Conservation (phyloP, 306 rosid genomes). For the Vigna nakashimae region DNA sequence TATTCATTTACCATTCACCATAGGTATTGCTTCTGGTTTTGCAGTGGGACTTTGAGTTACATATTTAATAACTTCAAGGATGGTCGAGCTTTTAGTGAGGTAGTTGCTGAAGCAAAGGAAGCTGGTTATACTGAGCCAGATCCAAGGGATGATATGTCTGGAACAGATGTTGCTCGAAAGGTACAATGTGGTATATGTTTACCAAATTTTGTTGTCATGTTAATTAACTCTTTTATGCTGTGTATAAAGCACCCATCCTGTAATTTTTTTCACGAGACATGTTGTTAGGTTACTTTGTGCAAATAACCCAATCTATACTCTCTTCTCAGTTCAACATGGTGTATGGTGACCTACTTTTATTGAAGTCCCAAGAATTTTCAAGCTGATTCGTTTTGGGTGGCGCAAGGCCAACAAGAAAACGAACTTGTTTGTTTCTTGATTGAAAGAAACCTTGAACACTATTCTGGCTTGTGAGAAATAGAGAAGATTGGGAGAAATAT, state of each 20-base stretch:
- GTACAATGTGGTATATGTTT: constrained; percentile 50
- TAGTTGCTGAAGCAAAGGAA: constrained; percentile 88
- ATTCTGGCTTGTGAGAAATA: no score
- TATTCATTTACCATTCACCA: constrained; percentile 20
- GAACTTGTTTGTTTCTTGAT: not conserved
- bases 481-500: no score
- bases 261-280: no score
- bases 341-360: not conserved
- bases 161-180: constrained; percentile 98
- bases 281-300: no score
- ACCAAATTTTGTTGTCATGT: constrained; percentile 40
- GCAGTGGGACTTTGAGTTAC: constrained; percentile 99
- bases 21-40: constrained; percentile 42
- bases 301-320: no score
- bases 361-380: not conserved
- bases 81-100: constrained; percentile 79
- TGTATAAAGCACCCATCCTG: no score
- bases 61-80: constrained; percentile 87
- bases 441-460: no score
- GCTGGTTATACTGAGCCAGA: constrained; percentile 99
- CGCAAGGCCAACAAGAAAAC: not conserved
- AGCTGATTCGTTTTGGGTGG: not conserved
- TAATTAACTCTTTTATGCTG: not conserved
- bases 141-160: constrained; percentile 96
- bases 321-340: no score